phyloP scores from a whole-genome alignment of 1,284 basidiomycete species.

The Trichosporon coremiiforme region DNA sequence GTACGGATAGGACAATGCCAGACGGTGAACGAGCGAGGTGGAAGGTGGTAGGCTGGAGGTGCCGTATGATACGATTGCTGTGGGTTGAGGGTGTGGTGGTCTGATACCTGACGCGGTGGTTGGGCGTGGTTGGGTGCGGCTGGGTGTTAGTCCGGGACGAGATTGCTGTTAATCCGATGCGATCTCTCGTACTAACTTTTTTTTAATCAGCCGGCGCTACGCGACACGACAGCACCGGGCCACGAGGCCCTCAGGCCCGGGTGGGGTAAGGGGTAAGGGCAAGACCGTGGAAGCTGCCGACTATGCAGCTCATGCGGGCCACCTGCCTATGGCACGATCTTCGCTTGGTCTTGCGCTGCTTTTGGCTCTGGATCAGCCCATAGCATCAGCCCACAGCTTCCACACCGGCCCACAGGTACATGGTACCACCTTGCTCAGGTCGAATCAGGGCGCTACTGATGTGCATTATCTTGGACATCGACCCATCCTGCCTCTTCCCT shows the following conservation, averaged over 20 bases:
- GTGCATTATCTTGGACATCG: constrained; percentile 9
- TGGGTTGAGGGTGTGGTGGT: not conserved
- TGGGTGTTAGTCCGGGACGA: constrained; percentile 5
- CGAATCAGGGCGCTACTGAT: constrained; percentile 11
- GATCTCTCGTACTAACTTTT: constrained; percentile 15
- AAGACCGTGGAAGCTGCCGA: too few species aligned
- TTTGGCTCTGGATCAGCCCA: not conserved
- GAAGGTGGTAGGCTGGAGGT: constrained; percentile 11
- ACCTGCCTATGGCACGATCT: constrained; percentile 1
- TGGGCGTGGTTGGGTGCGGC: not conserved
- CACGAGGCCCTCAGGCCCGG: too few species aligned
- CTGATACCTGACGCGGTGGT: not conserved
- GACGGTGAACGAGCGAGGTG: not conserved
- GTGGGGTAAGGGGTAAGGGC: too few species aligned
- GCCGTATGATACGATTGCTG: constrained; percentile 9
- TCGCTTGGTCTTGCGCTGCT: not conserved
- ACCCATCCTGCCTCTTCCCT: not conserved
- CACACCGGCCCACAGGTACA: not conserved
- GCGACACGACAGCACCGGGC: not conserved
- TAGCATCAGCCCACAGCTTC: not conserved
- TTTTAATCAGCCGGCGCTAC: constrained; percentile 1
- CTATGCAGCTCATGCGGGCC: not conserved
- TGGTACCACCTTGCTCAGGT: not conserved
- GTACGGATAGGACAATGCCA: constrained; percentile 6
- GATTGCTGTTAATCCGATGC: constrained; percentile 7